phyloP scores from a whole-genome alignment of 257 asterid genomes.

The Capsicum rhomboideum region DNA sequence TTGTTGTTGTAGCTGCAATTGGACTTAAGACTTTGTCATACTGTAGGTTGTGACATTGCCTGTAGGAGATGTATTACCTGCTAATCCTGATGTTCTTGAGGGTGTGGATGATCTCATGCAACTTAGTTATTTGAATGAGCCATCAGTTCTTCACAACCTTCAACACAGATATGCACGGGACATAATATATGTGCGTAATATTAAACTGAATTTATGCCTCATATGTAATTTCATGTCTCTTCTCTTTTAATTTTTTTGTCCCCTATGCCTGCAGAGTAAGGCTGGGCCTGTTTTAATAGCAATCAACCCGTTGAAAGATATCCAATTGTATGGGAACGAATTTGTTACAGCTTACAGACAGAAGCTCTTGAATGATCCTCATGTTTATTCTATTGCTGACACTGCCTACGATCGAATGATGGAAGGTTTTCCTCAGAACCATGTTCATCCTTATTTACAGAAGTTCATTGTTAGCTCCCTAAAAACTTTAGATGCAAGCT shows the following conservation, averaged over 20 bases:
- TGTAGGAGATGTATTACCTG: slow-evolving; percentile 59
- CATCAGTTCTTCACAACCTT: slow-evolving; percentile 89
- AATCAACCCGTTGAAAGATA: slow-evolving; percentile 80
- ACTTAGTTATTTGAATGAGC: slow-evolving; percentile 84
- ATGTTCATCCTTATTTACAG: neutral
- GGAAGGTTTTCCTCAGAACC: slow-evolving; percentile 39
- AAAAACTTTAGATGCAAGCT: neutral
- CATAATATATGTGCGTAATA: slow-evolving; percentile 59
- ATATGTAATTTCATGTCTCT: neutral
- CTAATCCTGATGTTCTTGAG: slow-evolving; percentile 85
- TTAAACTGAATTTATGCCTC: neutral
- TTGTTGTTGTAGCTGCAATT: neutral
- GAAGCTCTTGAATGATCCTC: slow-evolving; percentile 74
- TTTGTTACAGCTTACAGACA: slow-evolving; percentile 55
- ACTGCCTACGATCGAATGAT: slow-evolving; percentile 69
- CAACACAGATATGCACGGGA: slow-evolving; percentile 57
- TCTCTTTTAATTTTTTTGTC: slow-evolving; percentile 12
- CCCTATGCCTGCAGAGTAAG: slow-evolving; percentile 54
- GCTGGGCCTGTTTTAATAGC: slow-evolving; percentile 90
- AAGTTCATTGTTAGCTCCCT: neutral
- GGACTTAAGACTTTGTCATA: slow-evolving; percentile 10
- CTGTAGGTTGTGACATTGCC: slow-evolving; percentile 56
- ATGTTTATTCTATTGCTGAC: slow-evolving; percentile 74
- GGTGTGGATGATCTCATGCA: slow-evolving; percentile 88
- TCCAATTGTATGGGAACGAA: slow-evolving; percentile 58